A percentile compares a stretch with the other conserved stretches of the same genome.
These are phyloP conservation scores for Trapa incisa DNA, from an alignment of 345 rosid species.

Conservation along the genomic window DNA sequence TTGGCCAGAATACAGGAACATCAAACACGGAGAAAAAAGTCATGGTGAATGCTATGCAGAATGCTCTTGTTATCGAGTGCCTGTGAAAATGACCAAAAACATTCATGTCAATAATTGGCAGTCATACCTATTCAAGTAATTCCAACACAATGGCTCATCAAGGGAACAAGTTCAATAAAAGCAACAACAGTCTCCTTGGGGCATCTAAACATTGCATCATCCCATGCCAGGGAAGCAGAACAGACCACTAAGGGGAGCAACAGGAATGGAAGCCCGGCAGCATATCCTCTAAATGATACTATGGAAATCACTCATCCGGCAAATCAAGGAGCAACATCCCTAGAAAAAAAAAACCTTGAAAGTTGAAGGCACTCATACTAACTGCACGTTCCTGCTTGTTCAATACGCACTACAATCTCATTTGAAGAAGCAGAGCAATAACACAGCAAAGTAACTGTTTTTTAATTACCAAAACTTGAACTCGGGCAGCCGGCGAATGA, in stretches of 20 bases:
- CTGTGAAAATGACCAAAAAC: slow-evolving; percentile 24
- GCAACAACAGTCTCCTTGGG: neutral
- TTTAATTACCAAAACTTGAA: slow-evolving; percentile 81
- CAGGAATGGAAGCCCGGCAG: neutral
- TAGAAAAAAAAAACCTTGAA: neutral
- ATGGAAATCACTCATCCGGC: neutral
- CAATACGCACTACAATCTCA: neutral
- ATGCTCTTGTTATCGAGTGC: slow-evolving; percentile 72
- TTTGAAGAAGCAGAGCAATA: neutral
- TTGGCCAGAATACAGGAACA: slow-evolving; percentile 86
- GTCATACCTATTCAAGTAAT: neutral
- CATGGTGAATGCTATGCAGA: slow-evolving; percentile 61
- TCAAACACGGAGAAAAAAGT: slow-evolving; percentile 75
- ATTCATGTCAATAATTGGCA: neutral
- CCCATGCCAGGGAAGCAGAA: neutral
- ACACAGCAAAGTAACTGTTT: neutral
- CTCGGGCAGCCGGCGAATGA: slow-evolving; percentile 90
- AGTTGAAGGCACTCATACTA: neutral
- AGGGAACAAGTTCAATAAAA: neutral
- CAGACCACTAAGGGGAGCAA: no score
- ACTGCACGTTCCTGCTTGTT: neutral
- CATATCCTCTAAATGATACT: neutral
- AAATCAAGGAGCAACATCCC: neutral
- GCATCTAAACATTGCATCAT: neutral
- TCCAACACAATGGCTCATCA: neutral